Evolutionary conservation across 164 flowering plant genomes (phyloP).

Genomic region (Aristolochia californica): DNA sequence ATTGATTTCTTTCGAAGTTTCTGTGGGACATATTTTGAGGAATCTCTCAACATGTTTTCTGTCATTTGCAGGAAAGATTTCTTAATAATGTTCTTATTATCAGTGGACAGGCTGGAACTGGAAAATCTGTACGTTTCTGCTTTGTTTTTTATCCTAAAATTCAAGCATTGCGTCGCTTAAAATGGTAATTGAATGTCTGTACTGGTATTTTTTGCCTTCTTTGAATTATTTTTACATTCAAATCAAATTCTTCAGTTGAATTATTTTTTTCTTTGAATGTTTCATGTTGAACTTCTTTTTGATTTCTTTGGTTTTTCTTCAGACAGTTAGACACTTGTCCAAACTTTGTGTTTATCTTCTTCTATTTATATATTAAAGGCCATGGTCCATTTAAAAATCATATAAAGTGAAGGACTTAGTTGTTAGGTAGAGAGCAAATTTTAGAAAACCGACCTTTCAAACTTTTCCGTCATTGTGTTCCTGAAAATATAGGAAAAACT

Average conservation of each 20-base stretch:
- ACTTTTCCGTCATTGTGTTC: too few relatives aligned
- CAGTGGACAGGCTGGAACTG: constrained; percentile 84
- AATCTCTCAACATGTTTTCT: background rate
- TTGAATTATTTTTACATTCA: background rate
- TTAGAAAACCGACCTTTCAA: too few relatives aligned
- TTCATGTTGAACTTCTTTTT: too few relatives aligned
- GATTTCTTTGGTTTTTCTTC: too few relatives aligned
- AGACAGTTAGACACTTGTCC: too few relatives aligned
- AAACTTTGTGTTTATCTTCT: too few relatives aligned
- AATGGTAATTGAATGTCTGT: background rate
- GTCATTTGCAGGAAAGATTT: background rate
- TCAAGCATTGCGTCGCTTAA: background rate
- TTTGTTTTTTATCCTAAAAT: background rate
- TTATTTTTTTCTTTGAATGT: background rate
- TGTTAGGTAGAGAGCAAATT: too few relatives aligned
- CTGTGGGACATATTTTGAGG: background rate
- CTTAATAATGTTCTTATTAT: constrained; percentile 42
- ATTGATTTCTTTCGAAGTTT: background rate
- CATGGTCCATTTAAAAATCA: too few relatives aligned
- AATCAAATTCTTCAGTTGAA: background rate
- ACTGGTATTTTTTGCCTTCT: background rate
- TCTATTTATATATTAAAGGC: too few relatives aligned
- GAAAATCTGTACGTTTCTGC: constrained; percentile 74
- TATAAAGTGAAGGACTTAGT: too few relatives aligned
- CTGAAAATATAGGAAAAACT: too few relatives aligned